phyloP scores from a whole-genome alignment of 345 rosid species.

The Moringa oleifera region DNA sequence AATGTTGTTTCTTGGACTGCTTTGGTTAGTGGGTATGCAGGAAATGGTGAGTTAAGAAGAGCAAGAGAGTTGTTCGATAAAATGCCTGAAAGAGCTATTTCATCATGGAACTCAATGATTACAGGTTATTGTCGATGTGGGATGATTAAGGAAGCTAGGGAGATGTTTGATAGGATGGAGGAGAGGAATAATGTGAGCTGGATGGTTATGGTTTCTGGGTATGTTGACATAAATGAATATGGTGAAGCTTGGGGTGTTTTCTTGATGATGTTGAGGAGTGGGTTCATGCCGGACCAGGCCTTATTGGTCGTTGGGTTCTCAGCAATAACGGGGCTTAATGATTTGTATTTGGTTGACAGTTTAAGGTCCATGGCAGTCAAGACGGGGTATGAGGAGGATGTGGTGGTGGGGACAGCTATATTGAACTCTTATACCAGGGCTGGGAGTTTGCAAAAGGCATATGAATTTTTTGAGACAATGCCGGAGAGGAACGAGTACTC shows the following conservation, averaged over 20 bases:
- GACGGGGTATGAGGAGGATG: slow-evolving; percentile 17
- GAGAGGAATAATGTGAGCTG: slow-evolving; percentile 20
- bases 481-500: slow-evolving; percentile 25
- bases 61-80: slow-evolving; percentile 20
- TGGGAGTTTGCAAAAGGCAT: slow-evolving; percentile 22
- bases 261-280: slow-evolving; percentile 26
- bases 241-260: slow-evolving; percentile 21
- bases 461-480: slow-evolving; percentile 23
- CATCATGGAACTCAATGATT: slow-evolving; percentile 28
- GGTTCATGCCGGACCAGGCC: slow-evolving; percentile 18
- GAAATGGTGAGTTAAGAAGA: slow-evolving; percentile 20
- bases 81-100: slow-evolving; percentile 23
- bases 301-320: slow-evolving; percentile 22
- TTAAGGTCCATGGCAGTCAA: slow-evolving; percentile 22
- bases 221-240: slow-evolving; percentile 11
- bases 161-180: slow-evolving; percentile 23
- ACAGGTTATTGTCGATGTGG: slow-evolving; percentile 25
- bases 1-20: slow-evolving; percentile 61
- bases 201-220: slow-evolving; percentile 25
- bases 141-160: slow-evolving; percentile 28
- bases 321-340: slow-evolving; percentile 19
- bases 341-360: slow-evolving; percentile 20
- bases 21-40: slow-evolving; percentile 42
- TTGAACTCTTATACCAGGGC: slow-evolving; percentile 26
- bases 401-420: slow-evolving; percentile 26